phyloP scores from a whole-genome alignment of 495 filamentous ascomycete genomes.

The Venustampulla echinocandica region DNA sequence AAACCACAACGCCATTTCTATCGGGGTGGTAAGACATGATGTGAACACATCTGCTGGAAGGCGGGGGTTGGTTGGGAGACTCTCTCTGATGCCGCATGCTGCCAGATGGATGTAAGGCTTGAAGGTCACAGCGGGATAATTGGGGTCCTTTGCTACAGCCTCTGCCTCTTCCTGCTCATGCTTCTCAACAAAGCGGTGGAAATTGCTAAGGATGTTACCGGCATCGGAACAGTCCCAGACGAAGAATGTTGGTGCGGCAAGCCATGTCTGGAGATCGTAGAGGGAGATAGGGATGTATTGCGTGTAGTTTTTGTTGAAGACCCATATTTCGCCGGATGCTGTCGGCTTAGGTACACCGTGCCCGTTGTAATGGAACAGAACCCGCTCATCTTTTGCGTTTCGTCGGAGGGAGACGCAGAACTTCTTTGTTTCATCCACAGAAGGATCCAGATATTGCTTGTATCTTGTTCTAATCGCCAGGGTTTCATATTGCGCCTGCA shows the following conservation, averaged over 20 bases:
- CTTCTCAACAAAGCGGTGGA: constrained; percentile 87
- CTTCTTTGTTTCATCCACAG: constrained; percentile 91
- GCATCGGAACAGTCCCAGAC: constrained; percentile 97
- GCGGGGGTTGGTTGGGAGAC: constrained; percentile 90
- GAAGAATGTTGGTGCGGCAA: constrained; percentile 89
- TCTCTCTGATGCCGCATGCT: constrained; percentile 81
- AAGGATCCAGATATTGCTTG: constrained; percentile 93
- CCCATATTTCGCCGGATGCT: constrained; percentile 95
- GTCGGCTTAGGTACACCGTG: constrained; percentile 98
- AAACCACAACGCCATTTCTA: constrained; percentile 91
- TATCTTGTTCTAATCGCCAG: constrained; percentile 89
- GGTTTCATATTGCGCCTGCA: constrained; percentile 93
- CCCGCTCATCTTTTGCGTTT: constrained; percentile 90
- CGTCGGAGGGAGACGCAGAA: constrained; percentile 82
- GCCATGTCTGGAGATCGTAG: constrained; percentile 93
- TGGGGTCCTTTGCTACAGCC: constrained; percentile 59
- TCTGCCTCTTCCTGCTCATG: constrained; percentile 82
- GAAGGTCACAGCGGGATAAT: constrained; percentile 56
- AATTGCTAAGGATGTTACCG: constrained; percentile 89
- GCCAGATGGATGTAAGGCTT: constrained; percentile 81
- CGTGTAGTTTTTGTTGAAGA: constrained; percentile 97
- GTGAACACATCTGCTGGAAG: constrained; percentile 95
- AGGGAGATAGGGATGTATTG: constrained; percentile 97
- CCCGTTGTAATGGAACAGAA: constrained; percentile 96
- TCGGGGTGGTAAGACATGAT: constrained; percentile 90